These are phyloP conservation scores for Claviceps paspali DNA, from an alignment of 2,329 filamentous ascomycete genomes.

Conservation along the genomic window DNA sequence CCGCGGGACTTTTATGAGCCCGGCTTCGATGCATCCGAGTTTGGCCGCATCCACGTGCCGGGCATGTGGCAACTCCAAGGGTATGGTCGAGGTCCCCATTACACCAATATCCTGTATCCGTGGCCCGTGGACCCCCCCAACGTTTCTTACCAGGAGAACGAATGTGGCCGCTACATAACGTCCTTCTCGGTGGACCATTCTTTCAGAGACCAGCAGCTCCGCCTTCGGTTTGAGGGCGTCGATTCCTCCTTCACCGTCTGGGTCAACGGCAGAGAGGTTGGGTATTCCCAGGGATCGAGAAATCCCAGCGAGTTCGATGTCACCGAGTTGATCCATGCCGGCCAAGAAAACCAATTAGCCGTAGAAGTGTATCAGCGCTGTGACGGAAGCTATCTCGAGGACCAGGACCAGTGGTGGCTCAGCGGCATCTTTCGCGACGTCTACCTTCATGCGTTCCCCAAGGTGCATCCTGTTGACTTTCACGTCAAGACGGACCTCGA, in stretches of 20 bases:
- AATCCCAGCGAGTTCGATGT: conserved; percentile 64
- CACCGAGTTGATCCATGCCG: conserved; percentile 30
- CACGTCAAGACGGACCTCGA: conserved; percentile 41
- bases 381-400: conserved; percentile 58
- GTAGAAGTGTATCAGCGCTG: conserved; percentile 60
- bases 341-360: conserved; percentile 38
- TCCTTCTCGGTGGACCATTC: conserved; percentile 35
- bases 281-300: conserved; percentile 57
- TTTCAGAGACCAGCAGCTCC: conserved; percentile 36
- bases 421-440: conserved; percentile 57
- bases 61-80: conserved; percentile 60
- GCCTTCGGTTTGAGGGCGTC: conserved; percentile 61
- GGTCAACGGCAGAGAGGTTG: conserved; percentile 51
- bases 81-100: conserved; percentile 47
- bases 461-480: conserved; percentile 38
- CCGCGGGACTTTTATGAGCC: conserved; percentile 24
- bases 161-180: conserved; percentile 46
- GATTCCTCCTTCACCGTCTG: conserved; percentile 58
- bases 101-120: conserved; percentile 54
- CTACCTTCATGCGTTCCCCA: conserved; percentile 45
- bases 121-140: conserved; percentile 53
- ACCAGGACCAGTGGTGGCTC: conserved; percentile 57
- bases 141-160: conserved; percentile 48
- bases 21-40: conserved; percentile 19
- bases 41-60: conserved; percentile 39